Evolutionary conservation across 495 filamentous ascomycete genomes (phyloP).

Genomic region (Aspergillus asperescens): DNA sequence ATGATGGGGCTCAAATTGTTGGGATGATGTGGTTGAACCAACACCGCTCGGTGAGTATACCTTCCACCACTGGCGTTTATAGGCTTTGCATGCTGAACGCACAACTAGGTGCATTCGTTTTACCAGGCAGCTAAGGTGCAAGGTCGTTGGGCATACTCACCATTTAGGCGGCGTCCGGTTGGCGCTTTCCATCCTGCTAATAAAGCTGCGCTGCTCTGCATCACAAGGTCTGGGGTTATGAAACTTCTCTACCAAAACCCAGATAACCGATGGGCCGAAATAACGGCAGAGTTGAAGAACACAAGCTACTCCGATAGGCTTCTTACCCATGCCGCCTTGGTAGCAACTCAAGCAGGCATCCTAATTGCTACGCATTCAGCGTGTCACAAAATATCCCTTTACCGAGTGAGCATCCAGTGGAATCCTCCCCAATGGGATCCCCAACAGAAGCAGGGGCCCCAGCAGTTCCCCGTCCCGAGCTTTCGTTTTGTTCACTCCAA

Average conservation of each 20-base stretch:
- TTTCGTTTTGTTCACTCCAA: slow-evolving; percentile 40
- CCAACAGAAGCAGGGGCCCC: slow-evolving; percentile 27
- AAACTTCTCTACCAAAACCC: slow-evolving; percentile 65
- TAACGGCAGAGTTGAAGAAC: slow-evolving; percentile 62
- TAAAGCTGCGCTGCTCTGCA: slow-evolving; percentile 63
- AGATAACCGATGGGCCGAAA: slow-evolving; percentile 62
- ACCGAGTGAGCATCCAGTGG: slow-evolving; percentile 53
- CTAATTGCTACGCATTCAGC: slow-evolving; percentile 61
- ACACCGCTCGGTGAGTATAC: slow-evolving; percentile 46
- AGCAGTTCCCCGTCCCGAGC: slow-evolving; percentile 39
- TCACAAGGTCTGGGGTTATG: slow-evolving; percentile 65
- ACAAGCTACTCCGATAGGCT: slow-evolving; percentile 61
- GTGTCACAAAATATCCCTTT: slow-evolving; percentile 60
- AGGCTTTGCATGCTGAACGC: not conserved
- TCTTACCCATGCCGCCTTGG: slow-evolving; percentile 75
- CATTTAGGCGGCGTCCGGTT: slow-evolving; percentile 42
- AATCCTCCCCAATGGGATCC: slow-evolving; percentile 40
- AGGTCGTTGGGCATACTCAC: slow-evolving; percentile 49
- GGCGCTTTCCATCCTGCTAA: slow-evolving; percentile 64
- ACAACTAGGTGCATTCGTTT: slow-evolving; percentile 44
- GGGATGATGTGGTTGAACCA: slow-evolving; percentile 77
- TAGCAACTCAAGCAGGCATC: slow-evolving; percentile 63
- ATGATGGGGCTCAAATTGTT: slow-evolving; percentile 70
- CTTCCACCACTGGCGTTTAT: not conserved
- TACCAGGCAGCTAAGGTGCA: slow-evolving; percentile 46